Evolutionary conservation across 306 rosid species (phyloP), one percentile per base, ranked within the genome.

Genomic region (Carpinus viminea): DNA sequence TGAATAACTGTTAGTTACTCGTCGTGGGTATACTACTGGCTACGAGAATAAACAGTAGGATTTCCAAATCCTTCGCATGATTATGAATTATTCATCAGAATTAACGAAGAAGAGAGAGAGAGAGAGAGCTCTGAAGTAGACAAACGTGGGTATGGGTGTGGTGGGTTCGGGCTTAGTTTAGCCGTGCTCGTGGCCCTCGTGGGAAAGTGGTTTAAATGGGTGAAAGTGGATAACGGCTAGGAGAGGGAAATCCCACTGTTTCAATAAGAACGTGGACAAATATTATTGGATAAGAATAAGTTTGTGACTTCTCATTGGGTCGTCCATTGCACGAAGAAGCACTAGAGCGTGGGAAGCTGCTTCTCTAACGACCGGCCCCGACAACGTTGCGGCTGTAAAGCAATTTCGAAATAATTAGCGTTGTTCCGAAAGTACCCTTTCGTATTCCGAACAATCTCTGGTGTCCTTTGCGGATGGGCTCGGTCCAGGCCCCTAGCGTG

Each of bases 201-300:
- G 34, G 79, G 59, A n/a, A 15, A 65, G 68, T 54, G 68, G 78
- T 50, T 5, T 34, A 50, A 17, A 24, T 9, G 56, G 71, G 71
- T 4, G 64, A 68, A 26, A 16, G 75, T 8, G 77, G 53, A 62
- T 17, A 87, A 87, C 85, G 73, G 90, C 41, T 62, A 48, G 52
- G 28, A 28, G 53, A 26, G 54, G 75, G 71, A 3, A 21, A 79
- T 12, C 79, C 74, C 81, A 57, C 48, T 74, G 76, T 56, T 48
- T 43, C 6, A 4, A 26, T 47, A 20, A 45, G 45, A 43, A 57
- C 48, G 73, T 76, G 82, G 68, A 21, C 1, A 20, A 2, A 17
- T 1, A 41, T 18, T 8, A 9, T 12, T 13, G 47, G 11, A 0
- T 43, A 16, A 4, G 6, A n/a, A 0, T 11, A 5, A 1, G 21